These are phyloP conservation scores for Saccharomycopsis synnaedendra DNA, from an alignment of 805 yeast genomes.

Conservation along the genomic window DNA sequence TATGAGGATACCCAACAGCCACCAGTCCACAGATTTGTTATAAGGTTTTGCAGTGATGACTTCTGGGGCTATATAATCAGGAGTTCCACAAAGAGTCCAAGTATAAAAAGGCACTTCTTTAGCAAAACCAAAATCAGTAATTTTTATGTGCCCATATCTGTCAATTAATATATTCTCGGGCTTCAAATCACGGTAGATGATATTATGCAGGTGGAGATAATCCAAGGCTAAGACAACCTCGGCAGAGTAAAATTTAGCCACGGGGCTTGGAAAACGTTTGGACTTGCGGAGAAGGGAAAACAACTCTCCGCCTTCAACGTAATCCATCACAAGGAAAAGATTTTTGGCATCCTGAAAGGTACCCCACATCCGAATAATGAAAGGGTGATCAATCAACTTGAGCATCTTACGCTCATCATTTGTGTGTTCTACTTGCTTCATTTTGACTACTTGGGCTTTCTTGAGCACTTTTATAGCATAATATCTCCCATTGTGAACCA, in stretches of 20 bases:
- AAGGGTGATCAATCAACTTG: slow-evolving; percentile 80
- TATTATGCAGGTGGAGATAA: slow-evolving; percentile 74
- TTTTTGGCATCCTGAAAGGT: slow-evolving; percentile 83
- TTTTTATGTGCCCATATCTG: slow-evolving; percentile 80
- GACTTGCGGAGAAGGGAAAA: slow-evolving; percentile 78
- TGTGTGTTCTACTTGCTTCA: slow-evolving; percentile 94
- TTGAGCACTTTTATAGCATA: slow-evolving; percentile 90
- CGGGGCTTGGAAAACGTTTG: slow-evolving; percentile 89
- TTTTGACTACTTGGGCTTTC: slow-evolving; percentile 76
- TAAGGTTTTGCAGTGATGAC: slow-evolving; percentile 90
- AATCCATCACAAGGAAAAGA: slow-evolving; percentile 92
- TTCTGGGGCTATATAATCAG: slow-evolving; percentile 95
- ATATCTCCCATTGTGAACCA: slow-evolving; percentile 82
- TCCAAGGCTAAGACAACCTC: slow-evolving; percentile 81
- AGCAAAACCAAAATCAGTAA: slow-evolving; percentile 93
- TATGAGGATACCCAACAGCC: slow-evolving; percentile 88
- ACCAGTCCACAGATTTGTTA: slow-evolving; percentile 95
- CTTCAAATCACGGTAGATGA: slow-evolving; percentile 83
- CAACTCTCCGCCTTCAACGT: slow-evolving; percentile 91
- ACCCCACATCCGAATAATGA: slow-evolving; percentile 91
- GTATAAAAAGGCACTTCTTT: slow-evolving; percentile 88
- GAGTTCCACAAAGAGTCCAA: slow-evolving; percentile 91
- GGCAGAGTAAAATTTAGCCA: slow-evolving; percentile 92
- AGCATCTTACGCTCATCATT: slow-evolving; percentile 90
- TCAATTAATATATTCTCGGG: slow-evolving; percentile 88